Base-by-base conservation (phyloP, 495 filamentous ascomycete genomes). In the Aspergillus biplanus region DNA sequence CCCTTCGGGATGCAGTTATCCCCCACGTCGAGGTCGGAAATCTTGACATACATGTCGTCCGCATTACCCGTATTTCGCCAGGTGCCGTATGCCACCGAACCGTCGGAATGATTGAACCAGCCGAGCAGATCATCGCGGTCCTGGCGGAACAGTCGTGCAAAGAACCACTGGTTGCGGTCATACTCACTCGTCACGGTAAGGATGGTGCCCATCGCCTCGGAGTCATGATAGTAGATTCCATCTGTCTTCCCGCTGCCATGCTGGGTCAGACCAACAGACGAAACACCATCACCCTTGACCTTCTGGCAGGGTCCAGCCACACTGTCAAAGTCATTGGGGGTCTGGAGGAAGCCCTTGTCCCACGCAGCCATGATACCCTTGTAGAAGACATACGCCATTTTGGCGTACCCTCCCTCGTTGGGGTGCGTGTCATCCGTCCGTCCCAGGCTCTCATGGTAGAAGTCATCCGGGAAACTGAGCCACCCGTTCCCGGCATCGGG, bases 361-460 rank as follows among this genome's bases (percentile, higher is more conserved):
- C 48, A 33, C 62, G 59, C 79, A 56, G 37, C 47, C 16, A 47
- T 62, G 18, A 85, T 68, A 6, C 73, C 82, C 3, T 61, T 65
- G 61, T 70, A 80, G 76, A 77, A 86, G 0, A 86, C 66, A 7
- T 72, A 61, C 11, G 83, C 80, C 84, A 87, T 85, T 64, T 80
- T 79, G 58, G 62, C 57, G 47, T 86, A 85, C 4, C 83, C 83
- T 0, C 31, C 52, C 34, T 82, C 78, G 16, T 70, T 81, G 0
- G 83, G 84, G 52, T 86, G 83, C 0, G 72, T 81, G 9, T 69
- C 73, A 65, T 85, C 83, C 8, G 21, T 27, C 1, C 21, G 21
- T 27, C 21, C 21, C 21, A 27, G 21, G 2, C 21, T 27, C 21
- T 27, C 21, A 2, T 48, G 5, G 6, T 48, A 56, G 33, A 56